phyloP scores from a whole-genome alignment of 2,329 filamentous ascomycete genomes.

The Daldinia eschscholtzii region DNA sequence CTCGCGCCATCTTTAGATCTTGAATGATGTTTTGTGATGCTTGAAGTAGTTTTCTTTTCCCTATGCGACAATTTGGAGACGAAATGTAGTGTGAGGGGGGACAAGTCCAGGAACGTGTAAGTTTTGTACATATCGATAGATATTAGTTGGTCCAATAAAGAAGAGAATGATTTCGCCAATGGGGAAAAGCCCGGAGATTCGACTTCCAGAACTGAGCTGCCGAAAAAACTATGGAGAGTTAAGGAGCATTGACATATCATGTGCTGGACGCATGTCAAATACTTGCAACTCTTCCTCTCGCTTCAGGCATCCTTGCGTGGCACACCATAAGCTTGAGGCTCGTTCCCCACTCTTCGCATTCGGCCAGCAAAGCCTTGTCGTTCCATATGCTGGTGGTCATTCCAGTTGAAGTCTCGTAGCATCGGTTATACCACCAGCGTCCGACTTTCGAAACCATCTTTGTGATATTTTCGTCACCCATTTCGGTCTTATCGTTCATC shows the following conservation, averaged over 20 bases:
- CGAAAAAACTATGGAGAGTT: not conserved
- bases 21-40: conserved; percentile 41
- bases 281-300: conserved; percentile 60
- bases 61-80: conserved; percentile 29
- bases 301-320: conserved; percentile 83
- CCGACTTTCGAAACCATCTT: conserved; percentile 93
- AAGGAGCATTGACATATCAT: not conserved
- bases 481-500: conserved; percentile 76
- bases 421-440: conserved; percentile 95
- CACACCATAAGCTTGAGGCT: conserved; percentile 93
- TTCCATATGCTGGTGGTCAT: conserved; percentile 78
- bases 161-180: conserved; percentile 1
- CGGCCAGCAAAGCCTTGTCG: conserved; percentile 78
- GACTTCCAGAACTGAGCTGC: conserved; percentile 5
- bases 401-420: conserved; percentile 80
- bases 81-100: conserved; percentile 15
- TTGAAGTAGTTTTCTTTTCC: conserved; percentile 20
- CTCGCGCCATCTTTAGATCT: conserved; percentile 50
- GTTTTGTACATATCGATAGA: conserved; percentile 30
- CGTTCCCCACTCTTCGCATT: conserved; percentile 88
- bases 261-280: conserved; percentile 53
- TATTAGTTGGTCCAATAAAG: conserved; percentile 5
- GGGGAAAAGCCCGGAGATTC: not conserved
- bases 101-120: conserved; percentile 13
- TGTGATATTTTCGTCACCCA: conserved; percentile 86